Base-by-base conservation (phyloP, 1,284 basidiomycete genomes). In the Apiotrichum akiyoshidainum region DNA sequence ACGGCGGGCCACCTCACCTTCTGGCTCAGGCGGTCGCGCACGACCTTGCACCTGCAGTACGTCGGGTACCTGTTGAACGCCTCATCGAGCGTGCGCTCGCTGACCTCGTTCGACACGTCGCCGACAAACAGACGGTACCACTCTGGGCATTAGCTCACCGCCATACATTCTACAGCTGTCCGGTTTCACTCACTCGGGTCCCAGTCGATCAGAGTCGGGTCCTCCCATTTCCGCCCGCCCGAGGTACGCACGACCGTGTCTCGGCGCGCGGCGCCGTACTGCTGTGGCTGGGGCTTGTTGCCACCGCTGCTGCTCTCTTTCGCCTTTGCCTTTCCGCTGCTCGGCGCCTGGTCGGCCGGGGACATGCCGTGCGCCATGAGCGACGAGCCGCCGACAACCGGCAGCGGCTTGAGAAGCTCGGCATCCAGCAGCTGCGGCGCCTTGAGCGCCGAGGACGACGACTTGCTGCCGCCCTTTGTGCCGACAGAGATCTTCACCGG, bases 91-190 rank as follows among this genome's bases (percentile, higher is more conserved):
- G 92, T 88, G 68, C 95, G 90, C 70, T 99, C 96, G 54, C 91
- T 92, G 34, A 99, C 94, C 78, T 99, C 96, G 73, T 98, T 98
- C 70, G 94, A 97, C 44, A 99, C 83, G 76, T 99, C 95, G 51
- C 96, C 96, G 22, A 99, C 92, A 71, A 99, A 99, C 47, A 99
- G 81, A 34, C 96, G 86, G 80, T 96, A 99, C 91, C 97, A 99
- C 14, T 89, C 91, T 96, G 67, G 13, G 31, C 19, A 13, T 52
- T 35, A 39, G 17, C 21, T 31, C 39, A 53, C 48, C 40, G 10
- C 54, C 33, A 57, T 45, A 33, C 16, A n/a, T n/a, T n/a, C n/a
- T n/a, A n/a, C n/a, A n/a, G n/a, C 1, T 13, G 11, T 3, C 10
- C 17, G 13, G 16, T 10, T 4, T 1, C 8, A 83, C 90, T 74